Evolutionary conservation across 2,329 filamentous ascomycete species (phyloP).

Genomic region (Paecilomyces variotii): DNA sequence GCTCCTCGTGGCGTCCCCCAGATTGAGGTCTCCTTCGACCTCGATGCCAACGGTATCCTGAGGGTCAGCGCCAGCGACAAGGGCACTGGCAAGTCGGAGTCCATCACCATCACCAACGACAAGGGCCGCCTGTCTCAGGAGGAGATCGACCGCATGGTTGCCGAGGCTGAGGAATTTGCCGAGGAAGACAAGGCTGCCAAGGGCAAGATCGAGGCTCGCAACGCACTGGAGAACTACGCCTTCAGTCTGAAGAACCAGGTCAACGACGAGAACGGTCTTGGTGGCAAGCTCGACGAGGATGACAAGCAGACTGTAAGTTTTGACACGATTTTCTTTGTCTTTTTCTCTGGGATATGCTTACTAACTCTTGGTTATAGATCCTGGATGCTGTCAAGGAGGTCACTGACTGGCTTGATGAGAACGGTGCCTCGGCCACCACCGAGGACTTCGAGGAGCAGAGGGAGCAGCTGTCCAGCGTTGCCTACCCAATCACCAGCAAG

Average conservation of each 20-base stretch:
- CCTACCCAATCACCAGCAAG: conserved; percentile 99
- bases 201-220: conserved; percentile 93
- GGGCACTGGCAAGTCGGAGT: conserved; percentile 94
- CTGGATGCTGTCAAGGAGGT: conserved; percentile 95
- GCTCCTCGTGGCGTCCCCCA: conserved; percentile 94
- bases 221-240: conserved; percentile 97
- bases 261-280: conserved; percentile 91
- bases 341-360: conserved; percentile 18
- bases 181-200: conserved; percentile 98
- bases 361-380: conserved; percentile 44
- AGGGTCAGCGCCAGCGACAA: conserved; percentile 95
- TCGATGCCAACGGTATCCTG: conserved; percentile 97
- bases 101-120: conserved; percentile 98
- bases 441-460: conserved; percentile 99
- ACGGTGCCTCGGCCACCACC: conserved; percentile 70
- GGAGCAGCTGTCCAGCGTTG: conserved; percentile 95
- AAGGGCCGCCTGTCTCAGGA: conserved; percentile 95
- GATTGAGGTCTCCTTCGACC: conserved; percentile 96
- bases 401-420: conserved; percentile 94
- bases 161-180: conserved; percentile 95
- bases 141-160: conserved; percentile 98
- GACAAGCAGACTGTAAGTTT: conserved; percentile 85
- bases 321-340: not conserved
- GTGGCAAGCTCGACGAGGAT: conserved; percentile 96
- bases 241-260: conserved; percentile 99